Percentiles rank a stretch among this genome's conserved stretches.
These are phyloP conservation scores for Gracilaria vermiculophylla DNA, from an alignment of 23 red algal species.

Conservation along the genomic window DNA sequence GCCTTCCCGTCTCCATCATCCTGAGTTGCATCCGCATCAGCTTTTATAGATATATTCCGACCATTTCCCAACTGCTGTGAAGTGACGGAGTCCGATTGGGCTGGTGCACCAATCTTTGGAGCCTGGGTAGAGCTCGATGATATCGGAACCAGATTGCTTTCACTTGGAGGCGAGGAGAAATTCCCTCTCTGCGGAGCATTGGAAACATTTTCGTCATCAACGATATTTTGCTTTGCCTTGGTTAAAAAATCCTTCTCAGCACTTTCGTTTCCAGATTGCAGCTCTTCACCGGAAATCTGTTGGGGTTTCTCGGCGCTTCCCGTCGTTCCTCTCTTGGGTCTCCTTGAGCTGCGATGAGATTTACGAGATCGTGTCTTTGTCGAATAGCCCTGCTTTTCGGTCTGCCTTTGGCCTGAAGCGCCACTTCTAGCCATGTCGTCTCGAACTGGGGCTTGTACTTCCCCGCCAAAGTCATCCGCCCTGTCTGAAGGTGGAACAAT, in stretches of 20 bases:
- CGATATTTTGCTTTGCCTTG: neutral
- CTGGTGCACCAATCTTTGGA: neutral
- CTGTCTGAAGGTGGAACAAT: neutral
- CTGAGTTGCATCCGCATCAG: neutral
- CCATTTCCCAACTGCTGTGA: neutral
- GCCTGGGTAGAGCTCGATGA: neutral
- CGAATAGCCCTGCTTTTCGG: neutral
- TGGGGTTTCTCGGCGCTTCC: neutral
- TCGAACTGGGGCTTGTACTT: neutral
- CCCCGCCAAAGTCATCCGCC: neutral
- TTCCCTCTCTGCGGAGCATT: neutral
- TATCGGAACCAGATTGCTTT: neutral
- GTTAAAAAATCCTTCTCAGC: neutral
- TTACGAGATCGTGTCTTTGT: neutral
- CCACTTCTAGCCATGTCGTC: neutral
- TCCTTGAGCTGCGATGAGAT: neutral
- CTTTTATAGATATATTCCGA: neutral
- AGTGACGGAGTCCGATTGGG: neutral
- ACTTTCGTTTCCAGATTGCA: neutral
- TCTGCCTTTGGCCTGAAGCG: neutral
- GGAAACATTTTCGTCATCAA: neutral
- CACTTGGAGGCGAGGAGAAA: neutral
- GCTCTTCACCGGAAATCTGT: neutral
- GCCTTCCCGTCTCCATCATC: neutral
- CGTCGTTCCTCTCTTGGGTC: neutral